Evolutionary conservation across 1,284 basidiomycete genomes (phyloP), one percentile per base, ranked within the genome.

Genomic region (Trichosporon asahii): DNA sequence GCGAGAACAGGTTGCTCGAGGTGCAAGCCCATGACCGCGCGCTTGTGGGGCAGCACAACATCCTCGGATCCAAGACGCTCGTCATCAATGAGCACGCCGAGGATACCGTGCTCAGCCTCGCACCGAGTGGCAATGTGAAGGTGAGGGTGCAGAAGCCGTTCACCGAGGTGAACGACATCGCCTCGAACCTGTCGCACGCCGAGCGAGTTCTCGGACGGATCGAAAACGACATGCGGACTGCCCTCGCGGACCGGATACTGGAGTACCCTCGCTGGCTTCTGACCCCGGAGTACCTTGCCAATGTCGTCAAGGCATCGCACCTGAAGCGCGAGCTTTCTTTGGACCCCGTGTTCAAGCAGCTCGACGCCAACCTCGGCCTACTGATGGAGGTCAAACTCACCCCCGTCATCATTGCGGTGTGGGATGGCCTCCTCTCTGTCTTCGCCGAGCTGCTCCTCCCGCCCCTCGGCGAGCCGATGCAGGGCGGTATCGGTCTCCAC

Each of bases 1-100:
- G 70, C 31, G 57, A 69, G 0, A 63, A 75, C 63, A 81, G 79
- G 53, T 67, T 68, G 8, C 75, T 83, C 44, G 83, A 84, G 65
- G 66, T 84, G 3, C 66, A 73, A 1, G 76, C 75, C 3, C 81
- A 72, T 61, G 80, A 83, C 70, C 79, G 82, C 44, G 75, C 78
- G 27, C 76, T 83, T 2, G 81, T 83, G 18, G 83, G 83, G 66
- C 82, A 82, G 64, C 82, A 84, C 69, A 80, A 83, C 33, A 44
- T 71, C 9, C 77, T 84, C 33, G 83, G 83, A 7, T 60, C 71
- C 0, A 61, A 76, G 0, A 70, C 74, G 9, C 40, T 71, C 1
- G 82, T 81, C 69, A 68, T 69, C 11, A 75, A 75, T 4, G 46
- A 53, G 8, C 70, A 75, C 1, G 76, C 70, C 2, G 76, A 78